These are phyloP conservation scores for Naganishia albida DNA, from an alignment of 1,284 basidiomycete genomes.

Conservation along the genomic window DNA sequence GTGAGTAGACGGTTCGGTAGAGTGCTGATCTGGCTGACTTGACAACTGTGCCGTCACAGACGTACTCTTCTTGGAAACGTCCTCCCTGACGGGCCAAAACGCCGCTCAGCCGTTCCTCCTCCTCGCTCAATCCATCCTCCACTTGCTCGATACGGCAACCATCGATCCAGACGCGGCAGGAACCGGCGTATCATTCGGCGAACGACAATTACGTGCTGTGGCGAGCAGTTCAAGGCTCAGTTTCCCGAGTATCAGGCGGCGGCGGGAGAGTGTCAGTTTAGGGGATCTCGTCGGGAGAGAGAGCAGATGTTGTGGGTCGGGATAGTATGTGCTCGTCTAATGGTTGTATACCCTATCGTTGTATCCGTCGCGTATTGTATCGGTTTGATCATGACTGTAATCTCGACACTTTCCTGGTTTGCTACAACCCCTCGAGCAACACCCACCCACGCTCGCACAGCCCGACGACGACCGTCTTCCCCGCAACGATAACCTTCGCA, in stretches of 20 bases:
- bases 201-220: conserved; percentile 81
- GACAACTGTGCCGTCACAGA: no score
- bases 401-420: background rate
- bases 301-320: conserved; percentile 43
- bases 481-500: conserved; percentile 57
- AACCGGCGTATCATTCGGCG: conserved; percentile 93
- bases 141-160: conserved; percentile 87
- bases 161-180: conserved; percentile 91
- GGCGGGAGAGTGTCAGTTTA: conserved; percentile 43
- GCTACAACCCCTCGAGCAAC: conserved; percentile 60
- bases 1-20: conserved; percentile 54
- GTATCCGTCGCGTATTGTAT: no score
- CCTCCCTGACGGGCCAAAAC: conserved; percentile 88
- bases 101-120: conserved; percentile 90
- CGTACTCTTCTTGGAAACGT: conserved; percentile 88
- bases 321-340: background rate
- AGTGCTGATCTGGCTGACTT: no score
- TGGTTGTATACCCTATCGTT: no score
- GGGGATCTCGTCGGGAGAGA: conserved; percentile 47
- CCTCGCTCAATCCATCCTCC: conserved; percentile 82
- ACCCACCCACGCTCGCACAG: conserved; percentile 76
- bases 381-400: no score
- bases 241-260: conserved; percentile 34
- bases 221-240: conserved; percentile 60
- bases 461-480: conserved; percentile 61